Evolutionary conservation across 2,329 filamentous ascomycete genomes (phyloP).

Genomic region (Pseudogymnoascus sp.): DNA sequence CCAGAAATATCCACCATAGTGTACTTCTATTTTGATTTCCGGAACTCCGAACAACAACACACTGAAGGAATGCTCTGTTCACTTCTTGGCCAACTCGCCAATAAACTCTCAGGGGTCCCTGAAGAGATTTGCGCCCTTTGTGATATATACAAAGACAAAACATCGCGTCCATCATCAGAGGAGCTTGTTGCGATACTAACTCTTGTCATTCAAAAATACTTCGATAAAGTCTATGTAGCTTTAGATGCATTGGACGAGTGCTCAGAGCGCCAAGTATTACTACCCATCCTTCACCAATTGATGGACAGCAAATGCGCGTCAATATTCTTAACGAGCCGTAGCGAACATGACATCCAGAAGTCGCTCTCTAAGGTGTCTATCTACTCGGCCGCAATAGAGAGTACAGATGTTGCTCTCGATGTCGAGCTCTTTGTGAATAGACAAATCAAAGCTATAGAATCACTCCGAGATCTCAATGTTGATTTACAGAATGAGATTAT

Average conservation of each 20-base stretch:
- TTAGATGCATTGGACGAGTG: background rate
- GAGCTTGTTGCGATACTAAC: background rate
- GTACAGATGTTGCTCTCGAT: background rate
- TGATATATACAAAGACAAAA: background rate
- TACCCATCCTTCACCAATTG: background rate
- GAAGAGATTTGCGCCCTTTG: background rate
- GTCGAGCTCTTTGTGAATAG: background rate
- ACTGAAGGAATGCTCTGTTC: background rate
- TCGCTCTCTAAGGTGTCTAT: background rate
- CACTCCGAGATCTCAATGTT: background rate
- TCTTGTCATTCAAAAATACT: background rate
- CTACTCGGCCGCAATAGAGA: background rate
- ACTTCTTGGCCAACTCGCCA: background rate
- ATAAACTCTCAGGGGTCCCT: background rate
- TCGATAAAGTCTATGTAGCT: background rate
- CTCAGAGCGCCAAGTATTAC: background rate
- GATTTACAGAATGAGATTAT: slow-evolving; percentile 20
- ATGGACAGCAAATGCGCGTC: background rate
- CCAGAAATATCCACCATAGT: background rate
- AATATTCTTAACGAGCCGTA: background rate
- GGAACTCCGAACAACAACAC: background rate
- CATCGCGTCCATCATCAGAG: background rate
- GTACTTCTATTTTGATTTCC: background rate
- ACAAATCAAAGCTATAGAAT: background rate
- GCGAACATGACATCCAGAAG: background rate